Evolutionary conservation across 169 alveolate genomes (phyloP).

Genomic region (Plasmodium coatneyi): DNA sequence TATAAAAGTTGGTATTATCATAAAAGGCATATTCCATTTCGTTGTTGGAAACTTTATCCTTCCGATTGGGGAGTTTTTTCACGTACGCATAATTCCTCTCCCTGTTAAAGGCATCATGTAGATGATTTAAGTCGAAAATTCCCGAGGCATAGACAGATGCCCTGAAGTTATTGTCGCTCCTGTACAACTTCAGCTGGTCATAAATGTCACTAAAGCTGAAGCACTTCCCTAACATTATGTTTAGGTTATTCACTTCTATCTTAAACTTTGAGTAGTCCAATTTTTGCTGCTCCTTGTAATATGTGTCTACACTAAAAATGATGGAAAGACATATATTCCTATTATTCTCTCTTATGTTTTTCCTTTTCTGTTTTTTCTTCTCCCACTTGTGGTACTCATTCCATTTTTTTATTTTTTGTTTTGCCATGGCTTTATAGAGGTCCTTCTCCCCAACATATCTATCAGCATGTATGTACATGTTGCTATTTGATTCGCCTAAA

Average conservation of each 20-base stretch:
- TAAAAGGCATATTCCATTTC: constrained; percentile 47
- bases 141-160: constrained; percentile 4
- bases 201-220: constrained; percentile 42
- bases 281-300: constrained; percentile 35
- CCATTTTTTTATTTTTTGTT: constrained; percentile 9
- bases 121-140: constrained; percentile 7
- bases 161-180: constrained; percentile 25
- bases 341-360: constrained; percentile 32
- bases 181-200: constrained; percentile 39
- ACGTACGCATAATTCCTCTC: neutral
- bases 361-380: constrained; percentile 26
- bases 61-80: neutral
- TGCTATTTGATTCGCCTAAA: neutral
- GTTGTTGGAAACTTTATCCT: neutral
- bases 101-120: neutral
- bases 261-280: neutral
- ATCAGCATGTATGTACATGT: neutral
- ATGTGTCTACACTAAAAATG: constrained; percentile 22
- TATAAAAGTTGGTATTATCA: constrained; percentile 54
- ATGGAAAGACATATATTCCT: constrained; percentile 56
- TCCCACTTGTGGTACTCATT: constrained; percentile 14
- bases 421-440: neutral
- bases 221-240: constrained; percentile 59
- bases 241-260: constrained; percentile 18
- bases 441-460: constrained; percentile 17